Evolutionary conservation across 805 yeast genomes (phyloP).

Genomic region (Tanozyma kutaoensis): DNA sequence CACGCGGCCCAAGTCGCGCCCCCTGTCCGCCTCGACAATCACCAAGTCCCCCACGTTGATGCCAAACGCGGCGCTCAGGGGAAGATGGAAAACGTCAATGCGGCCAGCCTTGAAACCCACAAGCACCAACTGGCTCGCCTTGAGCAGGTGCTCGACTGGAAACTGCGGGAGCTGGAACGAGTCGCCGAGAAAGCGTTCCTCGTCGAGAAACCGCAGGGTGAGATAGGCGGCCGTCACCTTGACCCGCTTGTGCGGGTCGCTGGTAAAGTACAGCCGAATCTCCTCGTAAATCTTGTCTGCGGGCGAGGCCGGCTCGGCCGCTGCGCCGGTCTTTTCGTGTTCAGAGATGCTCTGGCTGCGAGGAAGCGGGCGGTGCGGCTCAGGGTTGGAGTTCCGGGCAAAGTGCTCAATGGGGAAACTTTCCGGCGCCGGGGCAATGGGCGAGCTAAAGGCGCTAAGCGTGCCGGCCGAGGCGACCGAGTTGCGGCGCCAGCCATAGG

Average conservation of each 20-base stretch:
- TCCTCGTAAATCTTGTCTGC: too few relatives aligned
- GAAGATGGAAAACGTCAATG: conserved; percentile 60
- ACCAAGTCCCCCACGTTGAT: conserved; percentile 48
- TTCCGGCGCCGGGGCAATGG: too few relatives aligned
- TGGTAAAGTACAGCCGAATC: conserved; percentile 16
- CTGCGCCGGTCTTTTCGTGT: too few relatives aligned
- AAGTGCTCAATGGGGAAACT: too few relatives aligned
- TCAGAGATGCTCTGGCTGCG: too few relatives aligned
- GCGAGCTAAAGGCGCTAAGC: too few relatives aligned
- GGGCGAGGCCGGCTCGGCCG: too few relatives aligned
- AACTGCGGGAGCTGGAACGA: conserved; percentile 13
- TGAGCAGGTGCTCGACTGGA: conserved; percentile 14
- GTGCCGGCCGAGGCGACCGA: too few relatives aligned
- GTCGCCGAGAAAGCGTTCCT: conserved; percentile 15
- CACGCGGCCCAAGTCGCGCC: conserved; percentile 62
- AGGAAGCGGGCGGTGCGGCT: too few relatives aligned
- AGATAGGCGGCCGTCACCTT: conserved; percentile 17
- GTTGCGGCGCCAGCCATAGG: too few relatives aligned
- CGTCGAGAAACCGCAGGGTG: conserved; percentile 15
- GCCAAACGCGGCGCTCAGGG: conserved; percentile 14
- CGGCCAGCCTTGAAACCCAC: conserved; percentile 74
- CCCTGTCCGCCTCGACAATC: conserved; percentile 76
- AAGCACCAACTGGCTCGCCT: conserved; percentile 5
- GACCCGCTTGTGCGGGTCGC: conserved; percentile 25
- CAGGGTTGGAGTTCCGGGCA: too few relatives aligned